phyloP scores from a whole-genome alignment of 331 rosid genomes.

The Cucumis variabilis region DNA sequence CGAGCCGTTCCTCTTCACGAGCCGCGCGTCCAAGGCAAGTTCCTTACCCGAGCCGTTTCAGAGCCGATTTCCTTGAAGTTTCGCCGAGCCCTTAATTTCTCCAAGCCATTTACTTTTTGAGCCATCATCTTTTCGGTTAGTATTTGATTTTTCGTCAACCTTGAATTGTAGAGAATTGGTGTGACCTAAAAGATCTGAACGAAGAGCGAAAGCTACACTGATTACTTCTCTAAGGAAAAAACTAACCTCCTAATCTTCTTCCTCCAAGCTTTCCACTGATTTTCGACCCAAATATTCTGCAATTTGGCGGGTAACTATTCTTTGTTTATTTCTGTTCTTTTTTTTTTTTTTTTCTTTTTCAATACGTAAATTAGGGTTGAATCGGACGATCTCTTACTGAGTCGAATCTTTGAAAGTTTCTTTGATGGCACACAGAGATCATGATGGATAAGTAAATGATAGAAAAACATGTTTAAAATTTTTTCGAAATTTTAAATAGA shows the following conservation, averaged over 20 bases:
- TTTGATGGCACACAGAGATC: neutral
- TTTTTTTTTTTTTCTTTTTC: neutral
- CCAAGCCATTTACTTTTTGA: too few relatives aligned
- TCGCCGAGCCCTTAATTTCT: too few relatives aligned
- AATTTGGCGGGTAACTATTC: constrained; percentile 17
- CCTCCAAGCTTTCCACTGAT: constrained; percentile 3
- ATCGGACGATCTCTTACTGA: neutral
- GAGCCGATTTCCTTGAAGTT: too few relatives aligned
- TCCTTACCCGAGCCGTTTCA: too few relatives aligned
- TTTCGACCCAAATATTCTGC: neutral
- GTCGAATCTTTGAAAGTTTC: neutral
- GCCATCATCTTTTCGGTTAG: too few relatives aligned
- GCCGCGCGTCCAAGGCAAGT: too few relatives aligned
- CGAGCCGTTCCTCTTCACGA: too few relatives aligned
- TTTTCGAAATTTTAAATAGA: neutral
- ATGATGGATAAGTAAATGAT: neutral
- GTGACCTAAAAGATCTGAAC: constrained; percentile 8
- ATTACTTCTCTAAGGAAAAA: neutral
- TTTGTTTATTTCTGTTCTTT: neutral
- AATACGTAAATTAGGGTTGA: neutral
- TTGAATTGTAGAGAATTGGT: neutral
- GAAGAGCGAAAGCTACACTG: neutral
- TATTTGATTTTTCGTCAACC: neutral
- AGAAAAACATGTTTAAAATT: neutral
- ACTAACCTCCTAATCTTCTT: constrained; percentile 3